A percentile compares a stretch with the other conserved stretches of the same genome.
phyloP scores from a whole-genome alignment of 1,284 basidiomycete species.

The Cystobasidiaceae sp. region DNA sequence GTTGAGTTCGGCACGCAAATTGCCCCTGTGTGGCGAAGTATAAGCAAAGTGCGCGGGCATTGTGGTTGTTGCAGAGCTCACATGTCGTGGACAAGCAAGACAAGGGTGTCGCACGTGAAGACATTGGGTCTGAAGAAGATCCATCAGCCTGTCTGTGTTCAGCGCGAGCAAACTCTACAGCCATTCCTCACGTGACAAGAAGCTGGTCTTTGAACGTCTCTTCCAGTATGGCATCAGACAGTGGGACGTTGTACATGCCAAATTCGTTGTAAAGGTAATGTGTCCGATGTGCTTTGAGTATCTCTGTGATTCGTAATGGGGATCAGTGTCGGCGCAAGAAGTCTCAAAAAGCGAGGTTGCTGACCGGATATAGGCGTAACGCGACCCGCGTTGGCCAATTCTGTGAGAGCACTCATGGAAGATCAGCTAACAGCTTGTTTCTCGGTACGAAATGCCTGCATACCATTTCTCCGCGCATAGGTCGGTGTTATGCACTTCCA shows the following conservation, averaged over 20 bases:
- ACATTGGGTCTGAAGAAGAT: conserved; percentile 57
- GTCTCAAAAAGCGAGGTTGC: background rate
- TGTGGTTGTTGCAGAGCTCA: conserved; percentile 57
- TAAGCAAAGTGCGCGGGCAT: background rate
- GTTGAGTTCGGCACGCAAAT: conserved; percentile 71
- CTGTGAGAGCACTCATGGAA: conserved; percentile 14
- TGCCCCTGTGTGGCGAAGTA: conserved; percentile 58
- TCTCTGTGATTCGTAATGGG: conserved; percentile 51
- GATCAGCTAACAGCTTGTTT: too few species aligned
- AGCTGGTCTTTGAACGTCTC: conserved; percentile 70
- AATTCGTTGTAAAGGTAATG: conserved; percentile 67
- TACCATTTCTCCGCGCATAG: conserved; percentile 14
- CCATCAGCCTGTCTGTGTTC: conserved; percentile 39
- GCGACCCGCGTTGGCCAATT: conserved; percentile 35
- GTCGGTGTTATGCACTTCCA: conserved; percentile 82
- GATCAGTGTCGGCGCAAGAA: background rate
- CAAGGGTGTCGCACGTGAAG: conserved; percentile 57
- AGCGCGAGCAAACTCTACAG: background rate
- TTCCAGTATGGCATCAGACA: conserved; percentile 62
- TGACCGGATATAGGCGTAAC: conserved; percentile 36
- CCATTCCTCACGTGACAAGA: conserved; percentile 66
- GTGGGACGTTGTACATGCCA: conserved; percentile 71
- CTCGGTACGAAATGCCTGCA: conserved; percentile 5
- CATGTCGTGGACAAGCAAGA: conserved; percentile 89
- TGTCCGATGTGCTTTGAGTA: conserved; percentile 78